Percentiles rank a stretch among this genome's conserved stretches.
Conservation (phyloP, 495 filamentous ascomycete genomes). For the Penicillium parvum region DNA sequence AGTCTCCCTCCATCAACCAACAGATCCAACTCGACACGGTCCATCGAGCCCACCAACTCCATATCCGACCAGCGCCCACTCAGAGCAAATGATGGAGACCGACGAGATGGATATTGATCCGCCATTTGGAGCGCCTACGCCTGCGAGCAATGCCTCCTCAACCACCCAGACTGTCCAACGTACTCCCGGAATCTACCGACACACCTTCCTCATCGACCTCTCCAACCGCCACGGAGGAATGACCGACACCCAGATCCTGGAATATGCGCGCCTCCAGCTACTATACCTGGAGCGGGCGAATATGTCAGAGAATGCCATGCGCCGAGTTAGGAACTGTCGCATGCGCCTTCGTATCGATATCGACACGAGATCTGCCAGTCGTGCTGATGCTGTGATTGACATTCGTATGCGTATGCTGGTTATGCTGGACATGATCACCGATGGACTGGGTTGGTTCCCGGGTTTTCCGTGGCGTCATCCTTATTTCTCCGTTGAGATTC, state of each 20-base stretch:
- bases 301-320: background rate
- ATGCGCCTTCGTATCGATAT: background rate
- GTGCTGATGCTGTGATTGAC: background rate
- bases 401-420: background rate
- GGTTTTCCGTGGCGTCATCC: constrained; percentile 3
- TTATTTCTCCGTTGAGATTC: constrained; percentile 2
- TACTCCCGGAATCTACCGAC: background rate
- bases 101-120: no score
- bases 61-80: no score
- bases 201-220: background rate
- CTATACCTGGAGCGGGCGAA: background rate
- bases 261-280: background rate
- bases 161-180: background rate
- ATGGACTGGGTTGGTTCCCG: constrained; percentile 9
- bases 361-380: background rate
- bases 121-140: no score
- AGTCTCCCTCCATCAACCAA: no score
- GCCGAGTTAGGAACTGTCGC: background rate
- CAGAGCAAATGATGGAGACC: no score
- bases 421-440: constrained; percentile 6
- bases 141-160: background rate
- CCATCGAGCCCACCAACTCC: no score
- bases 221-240: background rate
- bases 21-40: no score
- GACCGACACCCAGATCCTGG: background rate